Evolutionary conservation across 1,139 yeast species (phyloP), one percentile per base, ranked within the genome.

Genomic region (Sugiyamaella sp.): DNA sequence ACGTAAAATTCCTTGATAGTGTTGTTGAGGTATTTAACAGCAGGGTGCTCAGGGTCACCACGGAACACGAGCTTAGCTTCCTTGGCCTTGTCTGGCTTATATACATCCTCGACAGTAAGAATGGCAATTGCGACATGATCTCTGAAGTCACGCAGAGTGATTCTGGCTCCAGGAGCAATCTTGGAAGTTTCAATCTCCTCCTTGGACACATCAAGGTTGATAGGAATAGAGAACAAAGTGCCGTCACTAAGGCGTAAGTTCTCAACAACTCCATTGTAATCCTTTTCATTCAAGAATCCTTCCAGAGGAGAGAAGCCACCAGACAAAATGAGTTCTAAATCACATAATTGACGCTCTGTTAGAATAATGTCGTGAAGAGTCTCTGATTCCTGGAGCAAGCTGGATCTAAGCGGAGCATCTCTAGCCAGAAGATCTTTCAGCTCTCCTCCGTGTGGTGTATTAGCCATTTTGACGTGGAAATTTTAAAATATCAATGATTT

Each of bases 1-100:
- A 91, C 76, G 72, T 91, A 90, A 66, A 77, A 81, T 32, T 89
- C 96, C 66, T 93, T 91, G 47, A 91, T 93, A 51, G 80, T 78
- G 60, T 87, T 84, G 66, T 73, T 69, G 64, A 91, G 78, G 72
- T 89, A 91, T 65, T 77, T 80, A 65, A 87, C 77, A 19, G 98
- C 97, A 17, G 98, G 98, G 72, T 91, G 98, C 70, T 91, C 98
- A 45, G 96, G 93, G 71, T 91, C 98, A 60, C 98, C 98, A 70
- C 98, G 83, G 75, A 90, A 91, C 21, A 90, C 97, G 66, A 85
- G 79, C 62, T 82, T 73, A 54, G 97, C 97, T 75, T 91, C 98
- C 38, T 69, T 69, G 52, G 75, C 66, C 77, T 91, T 91, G 73
- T 91, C 79, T 61, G 97, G 97, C 65, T 78, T 78, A 75, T 86